Conservation (phyloP, 2,329 filamentous ascomycete species). For the Phaeomoniella chlamydospora region DNA sequence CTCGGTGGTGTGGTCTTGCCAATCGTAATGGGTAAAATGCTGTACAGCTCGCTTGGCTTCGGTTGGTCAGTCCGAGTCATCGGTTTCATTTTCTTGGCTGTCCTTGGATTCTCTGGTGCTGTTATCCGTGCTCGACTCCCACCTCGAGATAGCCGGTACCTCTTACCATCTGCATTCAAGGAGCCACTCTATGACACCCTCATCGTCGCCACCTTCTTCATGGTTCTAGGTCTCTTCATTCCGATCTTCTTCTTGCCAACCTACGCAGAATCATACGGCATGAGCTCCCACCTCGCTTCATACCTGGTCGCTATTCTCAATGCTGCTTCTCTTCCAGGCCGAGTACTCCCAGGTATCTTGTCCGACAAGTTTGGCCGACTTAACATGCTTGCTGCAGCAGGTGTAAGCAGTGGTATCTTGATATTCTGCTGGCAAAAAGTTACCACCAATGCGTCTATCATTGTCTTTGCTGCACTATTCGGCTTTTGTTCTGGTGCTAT, state of each 20-base stretch:
- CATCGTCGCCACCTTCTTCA: constrained; percentile 10
- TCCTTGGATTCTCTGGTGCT: constrained; percentile 25
- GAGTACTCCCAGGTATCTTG: constrained; percentile 18
- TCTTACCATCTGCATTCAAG: constrained; percentile 11
- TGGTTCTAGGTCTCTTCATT: constrained; percentile 14
- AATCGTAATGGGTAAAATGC: constrained; percentile 29
- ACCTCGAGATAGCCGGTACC: constrained; percentile 11
- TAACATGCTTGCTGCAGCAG: constrained; percentile 14
- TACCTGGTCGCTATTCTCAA: constrained; percentile 18
- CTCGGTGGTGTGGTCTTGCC: constrained; percentile 41
- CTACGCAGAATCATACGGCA: constrained; percentile 12
- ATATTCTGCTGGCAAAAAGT: constrained; percentile 15
- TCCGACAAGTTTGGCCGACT: constrained; percentile 18
- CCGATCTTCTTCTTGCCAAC: constrained; percentile 18
- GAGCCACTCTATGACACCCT: constrained; percentile 11
- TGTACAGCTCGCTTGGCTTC: constrained; percentile 31
- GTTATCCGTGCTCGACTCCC: constrained; percentile 12
- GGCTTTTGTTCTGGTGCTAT: constrained; percentile 20
- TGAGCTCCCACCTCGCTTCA: constrained; percentile 11
- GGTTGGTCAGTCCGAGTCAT: constrained; percentile 39
- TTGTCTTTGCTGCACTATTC: constrained; percentile 16
- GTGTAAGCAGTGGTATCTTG: constrained; percentile 14
- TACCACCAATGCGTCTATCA: constrained; percentile 12
- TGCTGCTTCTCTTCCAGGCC: constrained; percentile 18
- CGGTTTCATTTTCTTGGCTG: constrained; percentile 34